These are phyloP conservation scores for Elaeis guineensis DNA, from an alignment of 176 grass and related monocot species.

Conservation along the genomic window DNA sequence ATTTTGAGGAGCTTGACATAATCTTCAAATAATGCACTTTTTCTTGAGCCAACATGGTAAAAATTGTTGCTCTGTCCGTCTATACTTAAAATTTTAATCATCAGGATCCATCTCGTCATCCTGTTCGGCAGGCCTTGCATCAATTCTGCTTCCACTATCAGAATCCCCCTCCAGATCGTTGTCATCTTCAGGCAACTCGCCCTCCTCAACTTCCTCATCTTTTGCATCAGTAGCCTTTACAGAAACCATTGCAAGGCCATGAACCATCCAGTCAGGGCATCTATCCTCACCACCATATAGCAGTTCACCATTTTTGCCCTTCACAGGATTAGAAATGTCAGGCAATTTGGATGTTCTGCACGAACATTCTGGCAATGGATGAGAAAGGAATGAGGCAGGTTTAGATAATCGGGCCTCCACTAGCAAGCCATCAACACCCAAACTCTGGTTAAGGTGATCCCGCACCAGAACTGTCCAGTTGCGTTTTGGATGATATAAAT, in stretches of 20 bases:
- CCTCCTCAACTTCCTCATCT: slow-evolving; percentile 52
- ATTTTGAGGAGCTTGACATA: neutral
- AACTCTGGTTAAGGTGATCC: slow-evolving; percentile 67
- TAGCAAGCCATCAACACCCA: slow-evolving; percentile 37
- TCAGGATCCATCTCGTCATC: slow-evolving; percentile 98
- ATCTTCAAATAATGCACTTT: neutral
- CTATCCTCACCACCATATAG: slow-evolving; percentile 53
- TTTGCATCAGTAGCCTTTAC: slow-evolving; percentile 38
- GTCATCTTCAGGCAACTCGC: slow-evolving; percentile 64
- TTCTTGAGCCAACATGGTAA: slow-evolving; percentile 20
- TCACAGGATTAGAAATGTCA: slow-evolving; percentile 16
- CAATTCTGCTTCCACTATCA: slow-evolving; percentile 36
- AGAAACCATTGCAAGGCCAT: slow-evolving; percentile 20
- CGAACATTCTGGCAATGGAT: slow-evolving; percentile 73
- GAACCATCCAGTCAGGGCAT: slow-evolving; percentile 69
- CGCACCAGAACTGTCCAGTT: slow-evolving; percentile 77
- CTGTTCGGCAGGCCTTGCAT: slow-evolving; percentile 48
- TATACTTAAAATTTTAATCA: slow-evolving; percentile 36
- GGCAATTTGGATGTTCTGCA: slow-evolving; percentile 42
- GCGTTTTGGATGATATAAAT: slow-evolving; percentile 66
- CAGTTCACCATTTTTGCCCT: slow-evolving; percentile 12
- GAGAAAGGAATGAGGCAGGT: slow-evolving; percentile 62
- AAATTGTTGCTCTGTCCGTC: neutral
- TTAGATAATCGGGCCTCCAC: slow-evolving; percentile 48
- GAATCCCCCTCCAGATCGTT: slow-evolving; percentile 34